These are phyloP conservation scores for Erigeron canadensis DNA, from an alignment of 129 eudicot genomes.

Conservation along the genomic window DNA sequence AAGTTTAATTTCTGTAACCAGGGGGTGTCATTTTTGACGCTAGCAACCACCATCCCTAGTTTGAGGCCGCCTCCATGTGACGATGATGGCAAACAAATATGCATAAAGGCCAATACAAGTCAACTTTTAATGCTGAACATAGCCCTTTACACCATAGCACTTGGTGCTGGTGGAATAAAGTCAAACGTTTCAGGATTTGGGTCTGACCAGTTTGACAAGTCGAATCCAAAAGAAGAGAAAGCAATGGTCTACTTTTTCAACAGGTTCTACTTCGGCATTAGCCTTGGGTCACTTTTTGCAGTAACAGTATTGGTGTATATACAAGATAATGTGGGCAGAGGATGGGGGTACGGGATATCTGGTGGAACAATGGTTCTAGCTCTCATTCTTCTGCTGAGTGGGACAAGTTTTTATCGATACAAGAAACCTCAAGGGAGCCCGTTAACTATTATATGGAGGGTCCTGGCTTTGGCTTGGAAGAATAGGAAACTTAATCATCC, in stretches of 20 bases:
- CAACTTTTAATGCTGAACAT: conserved; percentile 61
- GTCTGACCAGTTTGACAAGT: conserved; percentile 72
- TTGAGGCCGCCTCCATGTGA: conserved; percentile 69
- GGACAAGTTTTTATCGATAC: conserved; percentile 57
- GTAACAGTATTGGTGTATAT: conserved; percentile 72
- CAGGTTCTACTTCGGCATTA: conserved; percentile 65
- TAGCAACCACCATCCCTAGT: conserved; percentile 57
- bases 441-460: conserved; percentile 71
- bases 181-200: conserved; percentile 89
- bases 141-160: conserved; percentile 76
- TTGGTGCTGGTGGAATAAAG: conserved; percentile 85
- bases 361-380: conserved; percentile 69
- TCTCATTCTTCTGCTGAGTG: conserved; percentile 51
- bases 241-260: conserved; percentile 76
- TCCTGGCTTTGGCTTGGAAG: conserved; percentile 56
- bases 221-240: conserved; percentile 61
- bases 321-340: conserved; percentile 76
- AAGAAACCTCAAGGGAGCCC: conserved; percentile 78
- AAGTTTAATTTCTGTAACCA: conserved; percentile 22
- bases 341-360: conserved; percentile 75
- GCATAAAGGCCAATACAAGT: conserved; percentile 51
- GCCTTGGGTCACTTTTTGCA: conserved; percentile 74
- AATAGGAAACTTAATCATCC: conserved; percentile 55
- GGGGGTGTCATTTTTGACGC: conserved; percentile 61
- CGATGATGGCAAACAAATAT: conserved; percentile 34